phyloP scores from a whole-genome alignment of 768 basidiomycete genomes.

The Kwoniella bestiolae region DNA sequence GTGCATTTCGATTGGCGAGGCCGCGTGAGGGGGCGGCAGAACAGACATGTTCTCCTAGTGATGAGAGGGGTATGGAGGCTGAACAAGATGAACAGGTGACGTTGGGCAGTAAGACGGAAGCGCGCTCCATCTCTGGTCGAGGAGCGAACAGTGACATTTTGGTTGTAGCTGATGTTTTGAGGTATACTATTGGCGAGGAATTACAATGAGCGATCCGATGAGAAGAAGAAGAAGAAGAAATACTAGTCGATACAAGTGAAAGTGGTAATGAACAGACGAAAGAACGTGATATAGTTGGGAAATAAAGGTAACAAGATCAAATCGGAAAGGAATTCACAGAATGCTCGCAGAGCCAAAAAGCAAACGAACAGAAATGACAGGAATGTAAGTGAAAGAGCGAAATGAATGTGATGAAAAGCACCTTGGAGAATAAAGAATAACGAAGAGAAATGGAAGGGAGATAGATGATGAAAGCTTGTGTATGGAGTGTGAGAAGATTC shows the following conservation, averaged over 20 bases:
- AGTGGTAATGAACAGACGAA: not conserved
- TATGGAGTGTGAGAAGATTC: not conserved
- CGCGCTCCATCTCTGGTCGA: slow-evolving; percentile 56
- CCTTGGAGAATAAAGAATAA: not conserved
- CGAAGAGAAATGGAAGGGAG: not conserved
- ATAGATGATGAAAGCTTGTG: not conserved
- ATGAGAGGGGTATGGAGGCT: slow-evolving; percentile 69
- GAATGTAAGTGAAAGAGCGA: not conserved
- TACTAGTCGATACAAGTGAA: slow-evolving; percentile 4
- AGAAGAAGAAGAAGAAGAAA: not conserved
- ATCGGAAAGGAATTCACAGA: not conserved
- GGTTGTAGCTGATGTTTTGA: not conserved
- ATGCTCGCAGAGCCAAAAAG: slow-evolving; percentile 10
- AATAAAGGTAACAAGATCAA: not conserved
- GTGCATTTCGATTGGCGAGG: slow-evolving; percentile 16
- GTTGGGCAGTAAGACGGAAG: slow-evolving; percentile 77
- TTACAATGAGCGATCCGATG: not conserved
- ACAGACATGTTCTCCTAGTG: slow-evolving; percentile 81
- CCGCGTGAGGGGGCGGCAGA: slow-evolving; percentile 36
- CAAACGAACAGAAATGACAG: not conserved
- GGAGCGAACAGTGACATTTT: slow-evolving; percentile 44
- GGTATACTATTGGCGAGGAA: not conserved
- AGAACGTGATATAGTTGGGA: not conserved
- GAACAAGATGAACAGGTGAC: slow-evolving; percentile 84
- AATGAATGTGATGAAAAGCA: too few species aligned